A percentile compares a stretch with the other conserved stretches of the same genome.
Conservation (phyloP, 106 monocot species). For the Amphibolis antarctica region DNA sequence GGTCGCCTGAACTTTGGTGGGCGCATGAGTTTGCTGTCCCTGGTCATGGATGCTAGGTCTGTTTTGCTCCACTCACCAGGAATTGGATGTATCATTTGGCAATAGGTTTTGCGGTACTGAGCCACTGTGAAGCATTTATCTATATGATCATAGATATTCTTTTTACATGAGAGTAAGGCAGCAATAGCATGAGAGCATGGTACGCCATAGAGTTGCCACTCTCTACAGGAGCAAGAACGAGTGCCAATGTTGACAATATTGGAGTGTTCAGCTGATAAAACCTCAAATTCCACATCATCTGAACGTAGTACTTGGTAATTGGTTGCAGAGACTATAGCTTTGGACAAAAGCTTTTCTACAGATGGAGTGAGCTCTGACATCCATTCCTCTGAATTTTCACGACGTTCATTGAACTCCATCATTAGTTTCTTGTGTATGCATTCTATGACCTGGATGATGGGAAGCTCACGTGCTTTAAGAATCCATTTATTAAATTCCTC, state of each 20-base stretch:
- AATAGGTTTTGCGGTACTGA: slow-evolving; percentile 34
- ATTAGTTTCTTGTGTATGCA: slow-evolving; percentile 31
- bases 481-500: slow-evolving; percentile 50
- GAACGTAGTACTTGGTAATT: slow-evolving; percentile 50
- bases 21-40: slow-evolving; percentile 18
- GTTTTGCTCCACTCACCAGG: slow-evolving; percentile 34
- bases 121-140: slow-evolving; percentile 32
- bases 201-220: slow-evolving; percentile 57
- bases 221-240: slow-evolving; percentile 37
- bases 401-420: slow-evolving; percentile 30
- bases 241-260: slow-evolving; percentile 54
- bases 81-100: slow-evolving; percentile 26
- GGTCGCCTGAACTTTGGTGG: slow-evolving; percentile 53
- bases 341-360: slow-evolving; percentile 30
- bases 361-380: slow-evolving; percentile 33
- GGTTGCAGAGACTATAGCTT: slow-evolving; percentile 19
- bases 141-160: slow-evolving; percentile 36
- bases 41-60: neutral
- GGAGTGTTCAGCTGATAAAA: slow-evolving; percentile 33
- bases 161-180: slow-evolving; percentile 36
- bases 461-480: slow-evolving; percentile 45
- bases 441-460: slow-evolving; percentile 52
- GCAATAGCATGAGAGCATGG: slow-evolving; percentile 62
- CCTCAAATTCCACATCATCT: slow-evolving; percentile 58
- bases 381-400: slow-evolving; percentile 21